phyloP scores from a whole-genome alignment of 352 stramenopile genomes.

The Phytophthora crassamura region DNA sequence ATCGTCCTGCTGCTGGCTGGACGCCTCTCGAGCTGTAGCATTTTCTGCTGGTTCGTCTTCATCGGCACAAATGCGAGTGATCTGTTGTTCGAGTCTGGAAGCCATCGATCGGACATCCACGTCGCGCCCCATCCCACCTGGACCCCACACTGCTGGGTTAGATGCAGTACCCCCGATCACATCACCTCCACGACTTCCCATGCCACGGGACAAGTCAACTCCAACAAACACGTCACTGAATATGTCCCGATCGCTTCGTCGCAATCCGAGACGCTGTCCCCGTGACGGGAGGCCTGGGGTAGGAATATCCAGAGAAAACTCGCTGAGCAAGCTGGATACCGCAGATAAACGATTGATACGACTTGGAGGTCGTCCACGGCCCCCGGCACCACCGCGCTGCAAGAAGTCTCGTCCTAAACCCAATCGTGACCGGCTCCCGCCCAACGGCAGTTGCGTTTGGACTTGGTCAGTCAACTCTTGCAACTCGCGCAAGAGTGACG shows the following conservation, averaged over 20 bases:
- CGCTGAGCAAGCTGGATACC: constrained; percentile 80
- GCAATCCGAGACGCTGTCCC: constrained; percentile 48
- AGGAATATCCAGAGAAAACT: constrained; percentile 85
- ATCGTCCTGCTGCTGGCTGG: constrained; percentile 14
- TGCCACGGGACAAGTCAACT: constrained; percentile 42
- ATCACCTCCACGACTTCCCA: constrained; percentile 42
- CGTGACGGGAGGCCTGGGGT: constrained; percentile 42
- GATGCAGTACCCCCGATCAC: constrained; percentile 30
- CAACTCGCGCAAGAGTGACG: constrained; percentile 75
- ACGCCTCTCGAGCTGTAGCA: constrained; percentile 12
- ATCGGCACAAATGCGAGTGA: constrained; percentile 55
- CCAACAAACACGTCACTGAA: constrained; percentile 50
- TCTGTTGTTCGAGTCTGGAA: constrained; percentile 77
- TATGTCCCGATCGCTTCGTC: constrained; percentile 56
- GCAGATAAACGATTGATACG: constrained; percentile 69
- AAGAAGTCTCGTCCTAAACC: constrained; percentile 54
- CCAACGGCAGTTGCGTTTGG: constrained; percentile 63
- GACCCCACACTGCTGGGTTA: constrained; percentile 47
- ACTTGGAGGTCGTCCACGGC: constrained; percentile 62
- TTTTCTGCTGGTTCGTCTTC: constrained; percentile 35
- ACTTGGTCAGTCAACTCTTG: constrained; percentile 82
- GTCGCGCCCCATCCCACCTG: constrained; percentile 39
- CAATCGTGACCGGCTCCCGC: constrained; percentile 37
- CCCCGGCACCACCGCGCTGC: constrained; percentile 38
- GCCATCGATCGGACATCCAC: constrained; percentile 74